Evolutionary conservation across 2,329 filamentous ascomycete species (phyloP).

Genomic region (Cryphonectria parasitica): DNA sequence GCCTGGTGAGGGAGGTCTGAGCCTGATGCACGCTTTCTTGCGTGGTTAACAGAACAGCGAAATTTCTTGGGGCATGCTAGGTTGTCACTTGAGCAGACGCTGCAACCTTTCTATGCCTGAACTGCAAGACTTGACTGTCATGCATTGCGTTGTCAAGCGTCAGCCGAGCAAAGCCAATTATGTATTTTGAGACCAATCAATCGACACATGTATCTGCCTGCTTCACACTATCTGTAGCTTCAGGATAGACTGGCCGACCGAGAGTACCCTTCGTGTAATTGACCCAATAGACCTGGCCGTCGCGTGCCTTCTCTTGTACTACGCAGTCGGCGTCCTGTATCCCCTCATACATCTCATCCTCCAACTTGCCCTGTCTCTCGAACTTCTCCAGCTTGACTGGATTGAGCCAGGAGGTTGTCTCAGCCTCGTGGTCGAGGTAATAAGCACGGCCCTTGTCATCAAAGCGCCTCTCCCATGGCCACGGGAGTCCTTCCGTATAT

Average conservation of each 20-base stretch:
- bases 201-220: background rate
- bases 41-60: too few species aligned
- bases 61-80: too few species aligned
- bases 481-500: background rate
- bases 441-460: background rate
- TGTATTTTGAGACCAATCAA: background rate
- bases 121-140: too few species aligned
- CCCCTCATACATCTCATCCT: background rate
- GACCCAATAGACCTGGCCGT: background rate
- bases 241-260: background rate
- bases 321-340: background rate
- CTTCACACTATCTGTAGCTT: background rate
- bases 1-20: too few species aligned
- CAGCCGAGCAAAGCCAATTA: too few species aligned
- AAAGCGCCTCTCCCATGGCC: slow-evolving; percentile 6
- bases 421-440: background rate
- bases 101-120: too few species aligned
- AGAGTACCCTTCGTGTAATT: background rate
- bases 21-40: too few species aligned
- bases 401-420: background rate
- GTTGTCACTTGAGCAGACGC: too few species aligned
- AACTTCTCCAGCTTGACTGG: slow-evolving; percentile 37
- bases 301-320: background rate
- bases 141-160: too few species aligned
- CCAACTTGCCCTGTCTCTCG: slow-evolving; percentile 34